phyloP scores from a whole-genome alignment of 805 yeast genomes.

The Nakazawaea pomicola region DNA sequence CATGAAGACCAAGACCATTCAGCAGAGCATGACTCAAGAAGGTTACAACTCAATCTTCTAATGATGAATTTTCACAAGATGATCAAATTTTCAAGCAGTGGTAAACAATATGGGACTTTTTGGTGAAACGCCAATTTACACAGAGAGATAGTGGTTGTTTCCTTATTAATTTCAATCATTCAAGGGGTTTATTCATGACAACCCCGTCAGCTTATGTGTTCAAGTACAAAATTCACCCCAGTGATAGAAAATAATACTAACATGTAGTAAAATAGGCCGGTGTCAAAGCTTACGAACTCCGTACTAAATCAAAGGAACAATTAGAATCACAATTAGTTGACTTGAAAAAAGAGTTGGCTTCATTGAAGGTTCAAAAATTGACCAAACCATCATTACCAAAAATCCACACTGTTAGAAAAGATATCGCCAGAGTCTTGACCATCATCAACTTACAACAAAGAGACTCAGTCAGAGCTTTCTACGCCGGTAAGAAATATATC shows the following conservation, averaged over 20 bases:
- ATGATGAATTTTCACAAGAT: no score
- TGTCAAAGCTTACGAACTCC: constrained; percentile 92
- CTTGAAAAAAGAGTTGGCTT: constrained; percentile 94
- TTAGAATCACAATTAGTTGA: constrained; percentile 91
- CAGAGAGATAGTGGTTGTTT: no score
- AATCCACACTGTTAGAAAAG: constrained; percentile 95
- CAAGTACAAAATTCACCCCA: no score
- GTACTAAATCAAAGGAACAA: constrained; percentile 95
- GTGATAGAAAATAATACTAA: background rate
- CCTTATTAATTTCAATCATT: no score
- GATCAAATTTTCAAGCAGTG: no score
- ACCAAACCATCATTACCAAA: constrained; percentile 91
- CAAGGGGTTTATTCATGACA: no score
- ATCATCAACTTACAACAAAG: constrained; percentile 96
- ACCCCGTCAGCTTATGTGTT: no score
- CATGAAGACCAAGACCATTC: no score
- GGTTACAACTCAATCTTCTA: no score
- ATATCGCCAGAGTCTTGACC: constrained; percentile 97
- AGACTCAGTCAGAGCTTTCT: constrained; percentile 89
- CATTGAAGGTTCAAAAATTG: constrained; percentile 93
- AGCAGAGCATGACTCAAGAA: no score
- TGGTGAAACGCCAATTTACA: no score
- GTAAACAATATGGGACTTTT: no score
- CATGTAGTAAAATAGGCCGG: constrained; percentile 53
- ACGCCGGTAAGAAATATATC: constrained; percentile 90